Evolutionary conservation across 2,329 filamentous ascomycete genomes (phyloP).

Genomic region (Epichloe scottii): DNA sequence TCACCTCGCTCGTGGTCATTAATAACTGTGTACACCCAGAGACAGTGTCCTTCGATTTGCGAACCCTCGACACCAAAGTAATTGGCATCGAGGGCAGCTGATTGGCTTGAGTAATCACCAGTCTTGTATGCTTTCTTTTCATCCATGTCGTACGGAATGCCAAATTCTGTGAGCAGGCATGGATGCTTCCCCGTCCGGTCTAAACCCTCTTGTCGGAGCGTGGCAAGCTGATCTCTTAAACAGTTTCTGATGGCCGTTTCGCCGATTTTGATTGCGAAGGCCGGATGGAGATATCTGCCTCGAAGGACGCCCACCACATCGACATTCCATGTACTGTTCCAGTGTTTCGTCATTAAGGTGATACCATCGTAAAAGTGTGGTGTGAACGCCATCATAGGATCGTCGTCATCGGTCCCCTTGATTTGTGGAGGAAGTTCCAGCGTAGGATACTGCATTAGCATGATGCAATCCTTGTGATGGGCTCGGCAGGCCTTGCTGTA

Average conservation of each 20-base stretch:
- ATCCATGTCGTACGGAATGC: conserved; percentile 98
- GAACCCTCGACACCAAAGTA: conserved; percentile 85
- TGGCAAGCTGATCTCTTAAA: conserved; percentile 73
- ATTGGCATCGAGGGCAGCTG: conserved; percentile 87
- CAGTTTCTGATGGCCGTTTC: conserved; percentile 92
- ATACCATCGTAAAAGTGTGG: conserved; percentile 96
- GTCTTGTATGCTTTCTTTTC: conserved; percentile 91
- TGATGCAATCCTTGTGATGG: conserved; percentile 67
- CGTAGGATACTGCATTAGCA: conserved; percentile 85
- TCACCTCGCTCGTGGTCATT: conserved; percentile 87
- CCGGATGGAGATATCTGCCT: conserved; percentile 76
- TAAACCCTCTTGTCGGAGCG: conserved; percentile 74
- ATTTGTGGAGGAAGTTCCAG: conserved; percentile 82
- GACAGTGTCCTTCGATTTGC: conserved; percentile 67
- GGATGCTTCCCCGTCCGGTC: conserved; percentile 82
- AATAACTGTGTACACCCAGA: conserved; percentile 76
- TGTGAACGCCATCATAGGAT: conserved; percentile 80
- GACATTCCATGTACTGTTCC: conserved; percentile 95
- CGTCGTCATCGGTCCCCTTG: conserved; percentile 79
- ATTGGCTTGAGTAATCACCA: conserved; percentile 88
- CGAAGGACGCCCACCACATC: conserved; percentile 87
- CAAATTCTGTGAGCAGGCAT: conserved; percentile 85
- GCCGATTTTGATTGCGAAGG: conserved; percentile 84
- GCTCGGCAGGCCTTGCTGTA: conserved; percentile 64
- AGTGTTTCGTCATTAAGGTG: conserved; percentile 94